Evolutionary conservation across 352 stramenopile genomes (phyloP).

Genomic region (Pseudoperonospora humuli): DNA sequence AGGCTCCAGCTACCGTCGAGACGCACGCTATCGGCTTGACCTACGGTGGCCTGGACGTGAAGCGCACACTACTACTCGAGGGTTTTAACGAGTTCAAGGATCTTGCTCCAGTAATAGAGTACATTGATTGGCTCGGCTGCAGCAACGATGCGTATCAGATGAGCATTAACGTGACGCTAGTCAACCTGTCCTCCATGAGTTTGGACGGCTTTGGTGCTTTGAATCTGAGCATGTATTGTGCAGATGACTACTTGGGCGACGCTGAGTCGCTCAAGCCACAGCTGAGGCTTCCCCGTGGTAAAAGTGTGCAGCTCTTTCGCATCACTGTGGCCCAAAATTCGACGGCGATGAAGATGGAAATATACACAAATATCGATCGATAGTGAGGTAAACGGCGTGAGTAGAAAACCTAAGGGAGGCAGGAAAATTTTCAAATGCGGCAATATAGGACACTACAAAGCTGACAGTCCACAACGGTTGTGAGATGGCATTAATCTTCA

Average conservation of each 20-base stretch:
- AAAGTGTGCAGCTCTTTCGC: slow-evolving; percentile 41
- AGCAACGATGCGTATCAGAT: slow-evolving; percentile 36
- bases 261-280: slow-evolving; percentile 35
- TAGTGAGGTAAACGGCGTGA: no score
- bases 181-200: slow-evolving; percentile 39
- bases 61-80: slow-evolving; percentile 34
- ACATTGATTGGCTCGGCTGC: slow-evolving; percentile 45
- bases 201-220: slow-evolving; percentile 51
- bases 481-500: no score
- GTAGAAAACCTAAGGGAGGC: no score
- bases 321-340: slow-evolving; percentile 31
- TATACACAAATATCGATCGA: no score
- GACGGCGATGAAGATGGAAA: no score
- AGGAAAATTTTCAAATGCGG: no score
- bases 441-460: no score
- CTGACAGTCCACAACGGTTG: no score
- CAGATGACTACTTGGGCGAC: slow-evolving; percentile 53
- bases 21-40: slow-evolving; percentile 41
- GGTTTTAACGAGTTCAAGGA: slow-evolving; percentile 54
- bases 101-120: slow-evolving; percentile 38
- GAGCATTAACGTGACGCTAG: slow-evolving; percentile 54
- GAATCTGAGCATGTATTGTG: slow-evolving; percentile 66
- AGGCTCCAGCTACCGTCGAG: slow-evolving; percentile 29
- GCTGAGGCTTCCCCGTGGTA: slow-evolving; percentile 41
- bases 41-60: slow-evolving; percentile 40